phyloP scores from a whole-genome alignment of 2,329 filamentous ascomycete genomes.

The Laburnicola sp. region DNA sequence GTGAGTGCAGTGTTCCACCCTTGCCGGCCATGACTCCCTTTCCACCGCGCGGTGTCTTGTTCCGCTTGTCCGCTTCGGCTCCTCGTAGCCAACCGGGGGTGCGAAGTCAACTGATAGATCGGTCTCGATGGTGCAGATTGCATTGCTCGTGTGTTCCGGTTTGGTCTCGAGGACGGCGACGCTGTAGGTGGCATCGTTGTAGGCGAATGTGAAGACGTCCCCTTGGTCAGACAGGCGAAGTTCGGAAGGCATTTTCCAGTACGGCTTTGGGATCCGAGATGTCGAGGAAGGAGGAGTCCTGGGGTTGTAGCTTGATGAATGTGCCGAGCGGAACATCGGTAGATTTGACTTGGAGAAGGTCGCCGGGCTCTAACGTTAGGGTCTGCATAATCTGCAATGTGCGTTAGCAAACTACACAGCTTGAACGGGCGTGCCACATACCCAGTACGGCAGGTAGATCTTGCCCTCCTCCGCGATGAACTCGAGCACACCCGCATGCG shows the following conservation, averaged over 20 bases:
- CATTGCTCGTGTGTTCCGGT: constrained; percentile 80
- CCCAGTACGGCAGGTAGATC: constrained; percentile 95
- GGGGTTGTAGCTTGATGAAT: constrained; percentile 95
- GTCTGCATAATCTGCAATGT: constrained; percentile 83
- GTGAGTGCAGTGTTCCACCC: constrained; percentile 76
- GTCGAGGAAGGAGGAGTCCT: constrained; percentile 90
- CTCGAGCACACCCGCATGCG: constrained; percentile 93
- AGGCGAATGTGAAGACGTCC: constrained; percentile 93
- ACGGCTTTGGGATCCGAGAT: constrained; percentile 98
- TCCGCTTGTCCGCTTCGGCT: constrained; percentile 77
- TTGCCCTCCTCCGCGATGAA: constrained; percentile 97
- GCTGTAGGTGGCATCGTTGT: constrained; percentile 92
- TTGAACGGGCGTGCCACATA: constrained; percentile 37
- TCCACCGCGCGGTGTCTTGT: constrained; percentile 80
- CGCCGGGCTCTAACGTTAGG: constrained; percentile 83
- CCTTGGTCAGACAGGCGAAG: constrained; percentile 90
- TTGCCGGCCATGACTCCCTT: constrained; percentile 63
- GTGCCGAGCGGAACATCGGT: constrained; percentile 88
- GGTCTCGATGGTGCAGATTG: constrained; percentile 90
- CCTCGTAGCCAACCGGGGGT: constrained; percentile 88
- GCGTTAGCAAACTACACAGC: constrained; percentile 16
- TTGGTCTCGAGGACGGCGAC: constrained; percentile 94
- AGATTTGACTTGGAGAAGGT: constrained; percentile 92
- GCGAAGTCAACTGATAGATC: constrained; percentile 97
- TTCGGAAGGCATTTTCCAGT: constrained; percentile 92